Conservation (phyloP, 352 stramenopile genomes). For the Globisporangium rhizosaccharum region DNA sequence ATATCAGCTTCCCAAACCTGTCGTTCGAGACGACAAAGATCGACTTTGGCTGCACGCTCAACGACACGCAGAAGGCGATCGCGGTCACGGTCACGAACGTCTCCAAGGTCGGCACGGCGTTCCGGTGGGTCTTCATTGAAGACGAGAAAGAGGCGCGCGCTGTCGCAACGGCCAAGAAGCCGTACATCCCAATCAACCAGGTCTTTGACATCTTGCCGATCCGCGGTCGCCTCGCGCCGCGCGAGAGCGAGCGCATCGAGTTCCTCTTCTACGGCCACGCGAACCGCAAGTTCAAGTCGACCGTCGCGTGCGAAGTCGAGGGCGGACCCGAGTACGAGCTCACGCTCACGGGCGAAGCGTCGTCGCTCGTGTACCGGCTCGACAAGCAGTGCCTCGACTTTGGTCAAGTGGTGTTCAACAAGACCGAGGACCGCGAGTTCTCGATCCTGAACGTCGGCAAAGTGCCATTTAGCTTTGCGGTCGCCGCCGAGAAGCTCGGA, state of each 20-base stretch:
- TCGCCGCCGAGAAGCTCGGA: constrained; percentile 38
- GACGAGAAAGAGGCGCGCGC: constrained; percentile 72
- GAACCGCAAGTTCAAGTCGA: constrained; percentile 88
- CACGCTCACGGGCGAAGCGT: constrained; percentile 85
- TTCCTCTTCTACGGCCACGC: constrained; percentile 93
- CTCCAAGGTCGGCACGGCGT: constrained; percentile 86
- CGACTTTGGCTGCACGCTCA: constrained; percentile 93
- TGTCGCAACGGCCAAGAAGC: constrained; percentile 60
- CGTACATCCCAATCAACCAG: constrained; percentile 89
- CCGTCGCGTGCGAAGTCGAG: constrained; percentile 89
- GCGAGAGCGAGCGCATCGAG: constrained; percentile 90
- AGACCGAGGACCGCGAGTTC: constrained; percentile 90
- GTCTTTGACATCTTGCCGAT: constrained; percentile 96
- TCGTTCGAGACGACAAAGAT: constrained; percentile 87
- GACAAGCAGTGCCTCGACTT: constrained; percentile 92
- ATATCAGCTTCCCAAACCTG: constrained; percentile 95
- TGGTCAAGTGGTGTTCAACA: constrained; percentile 91
- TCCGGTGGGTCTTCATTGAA: constrained; percentile 94
- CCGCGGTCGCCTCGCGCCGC: constrained; percentile 71
- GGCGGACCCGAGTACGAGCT: constrained; percentile 93
- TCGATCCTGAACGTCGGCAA: constrained; percentile 90
- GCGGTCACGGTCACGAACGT: constrained; percentile 85
- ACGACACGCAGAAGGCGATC: constrained; percentile 92
- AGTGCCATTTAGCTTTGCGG: constrained; percentile 86
- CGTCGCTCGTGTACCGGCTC: constrained; percentile 88